Conservation (phyloP, 306 rosid species). For the Ammopiptanthus mongolicus region DNA sequence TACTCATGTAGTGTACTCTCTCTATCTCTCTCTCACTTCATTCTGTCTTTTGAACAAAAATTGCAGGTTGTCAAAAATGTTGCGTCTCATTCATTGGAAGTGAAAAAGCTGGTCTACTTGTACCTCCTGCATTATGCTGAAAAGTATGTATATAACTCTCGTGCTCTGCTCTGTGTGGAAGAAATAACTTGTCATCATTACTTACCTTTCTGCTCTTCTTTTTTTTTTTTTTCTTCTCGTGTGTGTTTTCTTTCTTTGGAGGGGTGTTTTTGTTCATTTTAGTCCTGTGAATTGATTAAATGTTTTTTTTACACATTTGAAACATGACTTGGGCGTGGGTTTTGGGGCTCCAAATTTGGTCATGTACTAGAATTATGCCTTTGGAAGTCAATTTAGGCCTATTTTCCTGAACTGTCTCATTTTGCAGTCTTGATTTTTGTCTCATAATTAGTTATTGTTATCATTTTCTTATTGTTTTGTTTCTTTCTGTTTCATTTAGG, state of each 20-base stretch:
- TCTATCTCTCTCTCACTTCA: background rate
- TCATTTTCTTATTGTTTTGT: slow-evolving; percentile 12
- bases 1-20: background rate
- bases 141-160: slow-evolving; percentile 49
- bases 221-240: too few relatives aligned
- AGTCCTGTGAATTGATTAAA: background rate
- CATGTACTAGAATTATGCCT: background rate
- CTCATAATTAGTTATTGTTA: background rate
- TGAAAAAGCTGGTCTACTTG: slow-evolving; percentile 93
- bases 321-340: background rate
- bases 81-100: slow-evolving; percentile 83
- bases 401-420: background rate
- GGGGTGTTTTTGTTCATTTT: background rate
- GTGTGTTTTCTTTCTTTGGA: background rate
- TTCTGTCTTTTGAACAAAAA: slow-evolving; percentile 17
- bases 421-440: background rate
- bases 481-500: slow-evolving; percentile 42
- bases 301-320: background rate
- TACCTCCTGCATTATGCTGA: slow-evolving; percentile 96
- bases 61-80: slow-evolving; percentile 93
- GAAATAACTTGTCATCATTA: background rate
- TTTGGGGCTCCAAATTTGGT: background rate
- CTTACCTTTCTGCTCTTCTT: background rate
- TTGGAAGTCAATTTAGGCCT: background rate
- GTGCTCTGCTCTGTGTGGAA: background rate